Evolutionary conservation across 371 early-diverging fungal genomes (phyloP).

Genomic region (Rhizopus stolonifer): DNA sequence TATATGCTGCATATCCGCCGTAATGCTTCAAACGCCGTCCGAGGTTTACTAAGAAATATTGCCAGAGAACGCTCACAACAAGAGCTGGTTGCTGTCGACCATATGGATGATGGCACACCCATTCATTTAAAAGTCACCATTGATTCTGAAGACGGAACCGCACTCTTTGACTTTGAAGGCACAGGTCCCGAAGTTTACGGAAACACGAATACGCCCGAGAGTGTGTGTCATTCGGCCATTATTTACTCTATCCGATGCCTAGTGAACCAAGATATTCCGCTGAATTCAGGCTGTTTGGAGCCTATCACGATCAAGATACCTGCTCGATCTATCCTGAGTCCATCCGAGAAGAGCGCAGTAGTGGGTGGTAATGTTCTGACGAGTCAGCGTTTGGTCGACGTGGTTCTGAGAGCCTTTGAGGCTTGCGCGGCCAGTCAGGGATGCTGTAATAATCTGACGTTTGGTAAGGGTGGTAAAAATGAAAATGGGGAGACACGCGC

Average conservation of each 20-base stretch:
- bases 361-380: constrained; percentile 98
- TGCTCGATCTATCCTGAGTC: constrained; percentile 69
- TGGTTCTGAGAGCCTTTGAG: constrained; percentile 85
- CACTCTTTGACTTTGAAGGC: constrained; percentile 91
- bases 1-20: constrained; percentile 88
- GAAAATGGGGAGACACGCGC: constrained; percentile 49
- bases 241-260: constrained; percentile 93
- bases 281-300: constrained; percentile 92
- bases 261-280: constrained; percentile 85
- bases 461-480: constrained; percentile 74
- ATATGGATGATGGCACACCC: constrained; percentile 93
- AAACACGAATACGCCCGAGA: constrained; percentile 67
- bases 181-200: constrained; percentile 87
- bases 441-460: constrained; percentile 94
- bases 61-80: constrained; percentile 41
- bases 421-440: constrained; percentile 95
- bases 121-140: constrained; percentile 81
- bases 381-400: constrained; percentile 91
- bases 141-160: constrained; percentile 68
- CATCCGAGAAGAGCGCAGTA: constrained; percentile 85
- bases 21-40: constrained; percentile 89
- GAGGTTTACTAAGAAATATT: constrained; percentile 66
- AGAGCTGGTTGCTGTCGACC: constrained; percentile 69
- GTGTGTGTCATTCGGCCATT: constrained; percentile 80
- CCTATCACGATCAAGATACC: constrained; percentile 86